These are phyloP conservation scores for Neodidymelliopsis sp. DNA, from an alignment of 2,329 filamentous ascomycete genomes.

Conservation along the genomic window DNA sequence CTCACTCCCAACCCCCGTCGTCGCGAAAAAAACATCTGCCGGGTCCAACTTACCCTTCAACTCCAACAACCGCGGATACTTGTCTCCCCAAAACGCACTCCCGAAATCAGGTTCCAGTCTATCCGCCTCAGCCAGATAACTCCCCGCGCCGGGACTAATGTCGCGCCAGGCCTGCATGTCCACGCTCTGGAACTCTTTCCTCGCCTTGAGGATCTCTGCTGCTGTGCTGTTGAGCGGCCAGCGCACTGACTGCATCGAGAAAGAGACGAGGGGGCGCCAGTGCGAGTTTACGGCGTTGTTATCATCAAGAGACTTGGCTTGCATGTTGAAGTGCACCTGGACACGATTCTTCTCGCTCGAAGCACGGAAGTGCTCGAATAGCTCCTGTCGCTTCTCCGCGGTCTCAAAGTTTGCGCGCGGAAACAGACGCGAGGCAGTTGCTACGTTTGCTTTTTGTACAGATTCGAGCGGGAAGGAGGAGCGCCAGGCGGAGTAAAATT, in stretches of 20 bases:
- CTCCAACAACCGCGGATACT: constrained; percentile 35
- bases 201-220: constrained; percentile 23
- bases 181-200: constrained; percentile 22
- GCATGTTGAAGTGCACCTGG: constrained; percentile 48
- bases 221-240: constrained; percentile 24
- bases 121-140: constrained; percentile 41
- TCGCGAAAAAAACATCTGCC: constrained; percentile 44
- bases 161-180: constrained; percentile 27
- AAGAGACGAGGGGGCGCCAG: constrained; percentile 33
- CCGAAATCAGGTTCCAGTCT: constrained; percentile 37
- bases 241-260: constrained; percentile 32
- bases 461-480: constrained; percentile 46
- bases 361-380: constrained; percentile 35
- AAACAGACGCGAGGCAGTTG: constrained; percentile 45
- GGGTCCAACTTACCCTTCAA: constrained; percentile 43
- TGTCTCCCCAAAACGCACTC: constrained; percentile 37
- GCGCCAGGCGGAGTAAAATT: constrained; percentile 44
- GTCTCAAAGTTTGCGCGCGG: constrained; percentile 46
- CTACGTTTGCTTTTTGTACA: constrained; percentile 43
- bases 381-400: constrained; percentile 40
- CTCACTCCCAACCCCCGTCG: constrained; percentile 45
- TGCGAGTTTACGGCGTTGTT: constrained; percentile 38
- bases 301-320: constrained; percentile 27
- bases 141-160: constrained; percentile 34
- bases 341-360: constrained; percentile 46